These are phyloP conservation scores for Podospora pseudoanserina DNA, from an alignment of 495 filamentous ascomycete genomes.

Conservation along the genomic window DNA sequence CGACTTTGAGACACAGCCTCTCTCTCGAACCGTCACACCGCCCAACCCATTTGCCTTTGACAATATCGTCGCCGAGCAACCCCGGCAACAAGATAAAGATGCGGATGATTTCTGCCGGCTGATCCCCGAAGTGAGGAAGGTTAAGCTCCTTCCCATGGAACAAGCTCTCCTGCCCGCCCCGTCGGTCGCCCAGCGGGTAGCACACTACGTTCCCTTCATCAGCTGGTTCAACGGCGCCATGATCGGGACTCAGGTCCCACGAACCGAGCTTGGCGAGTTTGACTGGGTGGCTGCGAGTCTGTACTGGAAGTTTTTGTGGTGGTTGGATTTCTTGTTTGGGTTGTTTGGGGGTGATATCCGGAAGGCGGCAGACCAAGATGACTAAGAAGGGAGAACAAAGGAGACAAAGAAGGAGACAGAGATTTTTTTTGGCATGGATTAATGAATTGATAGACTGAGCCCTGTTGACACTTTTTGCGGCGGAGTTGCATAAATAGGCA, in stretches of 20 bases:
- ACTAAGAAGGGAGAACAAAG: constrained; percentile 24
- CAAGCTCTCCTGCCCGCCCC: constrained; percentile 64
- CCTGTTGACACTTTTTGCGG: background rate
- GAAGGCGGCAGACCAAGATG: constrained; percentile 47
- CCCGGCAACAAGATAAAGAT: background rate
- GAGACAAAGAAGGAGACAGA: background rate
- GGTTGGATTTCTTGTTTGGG: constrained; percentile 45
- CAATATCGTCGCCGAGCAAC: background rate
- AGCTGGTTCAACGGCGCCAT: constrained; percentile 72
- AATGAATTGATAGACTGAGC: background rate
- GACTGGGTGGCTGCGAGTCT: constrained; percentile 69
- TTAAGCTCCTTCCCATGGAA: constrained; percentile 49
- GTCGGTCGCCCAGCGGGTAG: constrained; percentile 56
- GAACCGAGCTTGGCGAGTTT: constrained; percentile 74
- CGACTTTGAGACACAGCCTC: constrained; percentile 44
- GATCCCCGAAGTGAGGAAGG: constrained; percentile 49
- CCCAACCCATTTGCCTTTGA: background rate
- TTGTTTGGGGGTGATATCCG: constrained; percentile 49
- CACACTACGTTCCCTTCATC: constrained; percentile 60
- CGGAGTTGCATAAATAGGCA: background rate
- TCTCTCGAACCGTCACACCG: constrained; percentile 57
- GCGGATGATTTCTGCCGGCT: constrained; percentile 34
- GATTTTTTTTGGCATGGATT: background rate
- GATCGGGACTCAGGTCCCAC: constrained; percentile 73
- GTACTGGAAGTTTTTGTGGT: constrained; percentile 67